Evolutionary conservation across 345 rosid species (phyloP), one percentile per base, ranked within the genome.

Genomic region (Acer campestre): DNA sequence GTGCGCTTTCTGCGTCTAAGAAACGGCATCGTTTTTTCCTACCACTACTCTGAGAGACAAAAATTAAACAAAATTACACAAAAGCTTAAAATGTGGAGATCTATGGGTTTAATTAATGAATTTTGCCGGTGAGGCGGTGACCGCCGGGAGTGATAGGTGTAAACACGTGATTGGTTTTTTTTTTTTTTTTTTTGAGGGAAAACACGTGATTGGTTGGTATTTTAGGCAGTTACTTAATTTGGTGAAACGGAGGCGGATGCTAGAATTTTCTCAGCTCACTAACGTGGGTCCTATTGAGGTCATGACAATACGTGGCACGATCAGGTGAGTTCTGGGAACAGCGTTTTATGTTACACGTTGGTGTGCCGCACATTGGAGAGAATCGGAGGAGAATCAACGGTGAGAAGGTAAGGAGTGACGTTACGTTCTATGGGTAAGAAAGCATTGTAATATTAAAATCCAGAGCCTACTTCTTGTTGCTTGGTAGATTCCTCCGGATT

Each of bases 1-100:
- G 79, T 1, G 38, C 40, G 71, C 78, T 80, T 85, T 74, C 86
- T 78, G 70, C 85, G 90, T 44, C 89, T 73, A 44, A 85, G 27
- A 65, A 84, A 75, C 73, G 84, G 70, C 89, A 86, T 84, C 42
- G 82, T 38, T 74, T 75, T 3, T 13, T 27, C 17, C 42, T 42
- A 42, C 10, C 46, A 42, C 46, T 9, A 42, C 38, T 35, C 38
- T 35, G 6, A 35, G 38, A 42, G 46, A 42, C 10, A 8, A 42
- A 42, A 42, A 42, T 1, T 1, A 42, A 42, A 42, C 0, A 42
- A 42, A 42, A 6, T 42, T 10, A 61, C 4, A 10, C 16, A 27
- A 3, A 44, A 53, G 7, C 27, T n/a, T 22, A 67, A 63, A 10
- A 6, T 40, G 40, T 10, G 22, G 59, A 61, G 69, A 38, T 65